Base-by-base conservation (phyloP, 306 rosid species). In the Vicia villosa region DNA sequence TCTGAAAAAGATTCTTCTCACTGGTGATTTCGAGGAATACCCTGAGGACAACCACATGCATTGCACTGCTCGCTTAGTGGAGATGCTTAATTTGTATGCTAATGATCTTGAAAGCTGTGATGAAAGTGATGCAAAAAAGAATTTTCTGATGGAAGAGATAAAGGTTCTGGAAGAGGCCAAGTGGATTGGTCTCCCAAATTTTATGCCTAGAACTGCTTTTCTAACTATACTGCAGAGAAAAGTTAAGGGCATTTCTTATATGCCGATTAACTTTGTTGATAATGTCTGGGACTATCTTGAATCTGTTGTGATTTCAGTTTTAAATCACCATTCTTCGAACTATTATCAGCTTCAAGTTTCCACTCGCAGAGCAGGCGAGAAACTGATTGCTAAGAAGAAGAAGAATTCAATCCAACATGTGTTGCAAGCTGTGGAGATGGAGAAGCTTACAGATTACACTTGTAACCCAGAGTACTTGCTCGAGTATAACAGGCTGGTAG, bases 181-280 rank as follows among this genome's bases (percentile, higher is more conserved):
- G 10, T 26, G 19, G 47, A 83, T 89, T 9, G 89, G 87, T 0
- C 74, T 83, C 0, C 96, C 91, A 0, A 81, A 87, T 36, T 89
- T 86, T 56, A 72, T 83, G 77, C 90, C 88, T 0, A 73, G 84
- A 0, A 16, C 79, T 0, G 85, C 78, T 1, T 85, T 86, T 45
- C 67, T 83, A 0, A 1, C 69, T 0, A 15, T 86, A 0, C 24
- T 83, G 2, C 80, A 80, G 8, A 46, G 37, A 1, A 85, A 76
- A 26, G 88, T 89, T 0, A 70, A 15, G 2, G 87, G 74, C 0
- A 52, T 85, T 7, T 30, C 82, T 0, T 3, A 5, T 1, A 61
- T 57, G 64, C 92, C 96, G 0, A 61, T 64, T 0, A 68, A 5
- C 0, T 77, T 86, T 59, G 76, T 79, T 0, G 83, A 66, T 1